Base-by-base conservation (phyloP, 2,329 filamentous ascomycete genomes). In the Exophiala sideris region DNA sequence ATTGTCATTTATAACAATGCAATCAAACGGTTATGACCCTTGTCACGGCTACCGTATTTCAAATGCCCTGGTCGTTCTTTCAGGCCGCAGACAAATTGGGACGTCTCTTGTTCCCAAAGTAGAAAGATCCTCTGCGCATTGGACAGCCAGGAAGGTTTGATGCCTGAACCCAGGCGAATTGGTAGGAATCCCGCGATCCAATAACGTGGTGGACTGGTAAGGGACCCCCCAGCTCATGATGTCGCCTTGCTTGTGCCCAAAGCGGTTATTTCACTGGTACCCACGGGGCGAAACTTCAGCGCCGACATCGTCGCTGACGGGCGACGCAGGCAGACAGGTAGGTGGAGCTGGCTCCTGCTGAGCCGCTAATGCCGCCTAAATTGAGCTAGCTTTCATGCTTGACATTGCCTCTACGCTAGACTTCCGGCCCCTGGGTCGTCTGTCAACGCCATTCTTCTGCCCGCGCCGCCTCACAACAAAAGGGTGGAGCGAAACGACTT, bases 131-230 rank as follows among this genome's bases (percentile, higher is more conserved):
- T 24, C 18, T 47, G 52, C 45, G 40, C 52, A 60, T 48, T 60
- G 51, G 57, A 52, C 45, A 42, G 35, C 48, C 40, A 47, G 24
- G 38, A 35, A 55, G 35, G 32, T 44, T 42, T 60, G 57, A 53
- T 42, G 57, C 57, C 57, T 56, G 54, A 60, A 47, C 50, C 53
- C 52, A 57, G 52, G 54, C 54, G 54, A 54, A 50, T 46, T 55
- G 54, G 36, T 45, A 50, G 45, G 36, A 45, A 32, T 49, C 46
- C 51, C 45, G 46, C 47, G 51, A 53, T 24, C 57, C 57, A 60
- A 60, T 60, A 18, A 41, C 9, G 32, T 8, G 36, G 46, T 4
- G 35, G 34, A 45, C 29, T 45, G 48, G 40, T 29, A 29, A 29
- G 24, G 24, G 24, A 29, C 24, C 24, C 24, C 24, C 40, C 47